These are phyloP conservation scores for Mycena capillaripes DNA, from an alignment of 768 basidiomycete genomes.

Conservation along the genomic window DNA sequence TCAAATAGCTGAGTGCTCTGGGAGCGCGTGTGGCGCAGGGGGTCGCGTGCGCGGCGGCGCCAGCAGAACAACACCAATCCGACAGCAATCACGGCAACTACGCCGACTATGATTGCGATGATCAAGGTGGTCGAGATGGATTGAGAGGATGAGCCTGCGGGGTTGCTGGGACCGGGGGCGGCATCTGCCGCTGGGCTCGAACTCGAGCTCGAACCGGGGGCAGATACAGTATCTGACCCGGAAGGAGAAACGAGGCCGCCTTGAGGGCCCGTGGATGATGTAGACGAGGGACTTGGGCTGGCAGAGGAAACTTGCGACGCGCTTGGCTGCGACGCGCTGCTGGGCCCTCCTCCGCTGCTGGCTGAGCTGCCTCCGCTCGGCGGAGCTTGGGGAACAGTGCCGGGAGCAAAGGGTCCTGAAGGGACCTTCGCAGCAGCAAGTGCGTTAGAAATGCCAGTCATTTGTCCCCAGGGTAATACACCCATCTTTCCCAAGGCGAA, in stretches of 20 bases:
- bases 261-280: background rate
- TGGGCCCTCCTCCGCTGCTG: no score
- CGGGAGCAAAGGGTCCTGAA: conserved; percentile 11
- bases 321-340: background rate
- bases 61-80: conserved; percentile 11
- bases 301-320: background rate
- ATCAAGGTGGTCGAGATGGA: background rate
- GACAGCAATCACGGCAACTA: conserved; percentile 2
- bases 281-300: background rate
- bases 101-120: conserved; percentile 1
- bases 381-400: background rate
- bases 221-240: background rate
- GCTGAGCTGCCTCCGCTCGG: background rate
- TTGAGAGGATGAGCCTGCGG: background rate
- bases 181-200: background rate
- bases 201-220: background rate
- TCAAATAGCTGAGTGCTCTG: background rate
- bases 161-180: background rate
- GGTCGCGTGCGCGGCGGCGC: conserved; percentile 1
- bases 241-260: background rate
- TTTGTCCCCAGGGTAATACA: background rate
- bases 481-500: background rate
- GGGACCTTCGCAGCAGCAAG: conserved; percentile 23
- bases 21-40: background rate
- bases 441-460: conserved; percentile 4